Evolutionary conservation across 2,329 filamentous ascomycete species (phyloP), one percentile per base, ranked within the genome.

Genomic region (Ophiocordyceps sinensis): DNA sequence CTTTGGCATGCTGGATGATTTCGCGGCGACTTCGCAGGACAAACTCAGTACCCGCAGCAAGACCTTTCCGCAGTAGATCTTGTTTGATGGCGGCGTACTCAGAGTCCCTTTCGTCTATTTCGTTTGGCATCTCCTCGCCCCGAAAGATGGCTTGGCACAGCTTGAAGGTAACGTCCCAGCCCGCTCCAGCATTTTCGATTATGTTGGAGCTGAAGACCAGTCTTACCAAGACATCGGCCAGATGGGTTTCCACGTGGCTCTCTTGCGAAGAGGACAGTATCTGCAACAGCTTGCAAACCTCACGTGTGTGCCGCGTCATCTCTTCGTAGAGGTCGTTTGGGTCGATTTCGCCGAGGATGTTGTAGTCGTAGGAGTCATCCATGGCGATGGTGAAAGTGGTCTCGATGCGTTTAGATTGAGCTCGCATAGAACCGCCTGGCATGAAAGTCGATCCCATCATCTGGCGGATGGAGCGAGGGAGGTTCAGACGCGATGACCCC

Each of bases 1-100:
- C 49, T 9, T 41, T 37, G 12, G 45, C 41, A 3, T 51, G 47
- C 2, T 49, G 44, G 0, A 38, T 28, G 19, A 51, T 40, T 21
- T 51, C 46, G 12, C 29, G 30, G 37, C 37, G 37, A n/a, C 29
- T 31, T 11, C 29, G 29, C 4, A 31, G n/a, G 29, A 31, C 11
- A 13, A 10, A 12, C 3, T 12, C 4, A 12, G 11, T 31, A 5
- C n/a, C 29, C 4, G n/a, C 29, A 11, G 11, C 4, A 4, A n/a
- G n/a, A 31, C 9, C 9, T 4, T 31, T 31, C 4, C 11, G 4
- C 9, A 13, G 5, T 4, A 31, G 29, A 10, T 4, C 29, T 11
- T 31, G 12, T 31, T 31, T 10, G 29, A 11, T 31, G 29, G 29
- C 29, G 4, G n/a, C 12, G 9, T 11, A 31, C 29, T 31, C 4